A percentile compares a stretch with the other conserved stretches of the same genome.
These are phyloP conservation scores for Chrysoporthe deuterocubensis DNA, from an alignment of 2,329 filamentous ascomycete species.

Conservation along the genomic window DNA sequence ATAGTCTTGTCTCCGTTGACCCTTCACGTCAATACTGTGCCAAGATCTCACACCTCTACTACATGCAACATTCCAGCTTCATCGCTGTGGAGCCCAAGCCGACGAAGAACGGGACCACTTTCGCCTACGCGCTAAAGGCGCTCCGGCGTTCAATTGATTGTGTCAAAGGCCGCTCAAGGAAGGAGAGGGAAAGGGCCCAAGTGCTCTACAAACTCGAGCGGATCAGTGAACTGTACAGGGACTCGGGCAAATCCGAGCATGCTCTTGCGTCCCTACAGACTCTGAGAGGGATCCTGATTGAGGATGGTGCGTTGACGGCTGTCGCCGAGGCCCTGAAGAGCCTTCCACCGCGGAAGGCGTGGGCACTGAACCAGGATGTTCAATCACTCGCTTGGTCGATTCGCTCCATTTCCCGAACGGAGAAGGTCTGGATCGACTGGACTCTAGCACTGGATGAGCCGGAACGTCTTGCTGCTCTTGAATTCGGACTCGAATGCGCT, in stretches of 20 bases:
- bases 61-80: constrained; percentile 54
- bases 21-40: constrained; percentile 55
- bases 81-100: constrained; percentile 49
- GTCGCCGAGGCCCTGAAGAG: constrained; percentile 56
- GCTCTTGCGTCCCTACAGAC: constrained; percentile 61
- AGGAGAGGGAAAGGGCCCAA: constrained; percentile 63
- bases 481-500: constrained; percentile 61
- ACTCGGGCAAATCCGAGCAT: constrained; percentile 57
- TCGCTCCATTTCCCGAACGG: constrained; percentile 63
- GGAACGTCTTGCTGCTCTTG: constrained; percentile 61
- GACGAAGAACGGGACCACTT: constrained; percentile 33
- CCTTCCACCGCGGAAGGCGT: constrained; percentile 56
- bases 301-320: constrained; percentile 58
- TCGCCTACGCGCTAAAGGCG: constrained; percentile 51
- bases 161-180: constrained; percentile 56
- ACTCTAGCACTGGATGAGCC: constrained; percentile 54
- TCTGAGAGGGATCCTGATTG: constrained; percentile 65
- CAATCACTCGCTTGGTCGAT: constrained; percentile 62
- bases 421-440: constrained; percentile 60
- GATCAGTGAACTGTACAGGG: constrained; percentile 64
- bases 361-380: constrained; percentile 55
- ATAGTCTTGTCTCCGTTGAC: constrained; percentile 41
- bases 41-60: constrained; percentile 75
- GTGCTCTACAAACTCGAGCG: constrained; percentile 68
- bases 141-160: constrained; percentile 68